These are phyloP conservation scores for Lepidium campestre DNA, from an alignment of 441 rosid genomes.

Conservation along the genomic window DNA sequence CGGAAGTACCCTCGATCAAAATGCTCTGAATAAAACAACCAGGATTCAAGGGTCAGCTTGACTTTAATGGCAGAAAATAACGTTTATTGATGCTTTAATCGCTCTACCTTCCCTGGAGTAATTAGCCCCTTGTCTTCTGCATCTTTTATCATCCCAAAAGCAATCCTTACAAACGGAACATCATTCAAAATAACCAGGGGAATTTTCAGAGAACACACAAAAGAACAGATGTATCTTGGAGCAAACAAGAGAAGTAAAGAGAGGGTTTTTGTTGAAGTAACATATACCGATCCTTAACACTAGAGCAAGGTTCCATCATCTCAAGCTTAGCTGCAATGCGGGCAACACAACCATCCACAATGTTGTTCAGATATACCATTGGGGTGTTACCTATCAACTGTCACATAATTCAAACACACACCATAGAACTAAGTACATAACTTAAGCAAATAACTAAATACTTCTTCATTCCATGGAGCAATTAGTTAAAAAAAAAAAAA, in stretches of 20 bases:
- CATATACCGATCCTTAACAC: conserved; percentile 65
- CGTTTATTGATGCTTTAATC: neutral
- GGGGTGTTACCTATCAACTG: conserved; percentile 77
- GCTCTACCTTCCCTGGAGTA: conserved; percentile 68
- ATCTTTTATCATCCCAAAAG: conserved; percentile 70
- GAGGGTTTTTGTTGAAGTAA: neutral
- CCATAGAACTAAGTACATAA: neutral
- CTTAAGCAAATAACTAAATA: neutral
- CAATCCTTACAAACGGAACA: conserved; percentile 37
- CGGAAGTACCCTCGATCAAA: conserved; percentile 58
- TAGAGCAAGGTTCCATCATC: conserved; percentile 61
- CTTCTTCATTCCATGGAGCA: neutral
- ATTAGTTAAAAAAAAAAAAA: neutral
- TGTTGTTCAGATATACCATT: conserved; percentile 63
- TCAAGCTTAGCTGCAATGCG: conserved; percentile 80
- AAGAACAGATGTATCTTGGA: neutral
- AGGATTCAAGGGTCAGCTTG: neutral
- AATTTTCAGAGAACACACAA: neutral
- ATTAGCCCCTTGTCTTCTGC: conserved; percentile 80
- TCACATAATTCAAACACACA: conserved; percentile 11
- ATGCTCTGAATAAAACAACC: conserved; percentile 34
- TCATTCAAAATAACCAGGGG: neutral
- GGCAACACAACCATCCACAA: conserved; percentile 68
- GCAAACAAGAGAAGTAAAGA: neutral
- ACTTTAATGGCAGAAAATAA: neutral